These are phyloP conservation scores for Diacronema lutheri DNA, from an alignment of 78 protist species.

Conservation along the genomic window DNA sequence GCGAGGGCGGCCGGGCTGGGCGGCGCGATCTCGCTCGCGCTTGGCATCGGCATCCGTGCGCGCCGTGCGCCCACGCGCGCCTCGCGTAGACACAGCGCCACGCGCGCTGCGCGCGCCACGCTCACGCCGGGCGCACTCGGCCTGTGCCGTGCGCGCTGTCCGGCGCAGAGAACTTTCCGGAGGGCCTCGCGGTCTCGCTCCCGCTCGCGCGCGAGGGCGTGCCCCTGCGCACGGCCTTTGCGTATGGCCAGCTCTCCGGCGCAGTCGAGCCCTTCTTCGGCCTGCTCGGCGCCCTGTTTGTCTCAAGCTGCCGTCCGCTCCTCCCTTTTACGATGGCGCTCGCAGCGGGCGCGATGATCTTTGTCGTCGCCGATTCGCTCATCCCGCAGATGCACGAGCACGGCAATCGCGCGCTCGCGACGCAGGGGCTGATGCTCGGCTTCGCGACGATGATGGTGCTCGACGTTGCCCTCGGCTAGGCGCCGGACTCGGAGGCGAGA, in stretches of 20 bases:
- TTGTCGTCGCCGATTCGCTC: constrained; percentile 39
- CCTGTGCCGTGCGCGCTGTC: too few species aligned
- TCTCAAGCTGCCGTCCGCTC: not conserved
- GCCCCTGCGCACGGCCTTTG: not conserved
- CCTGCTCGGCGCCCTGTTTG: constrained; percentile 33
- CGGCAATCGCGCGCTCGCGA: constrained; percentile 12
- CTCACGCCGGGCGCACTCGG: too few species aligned
- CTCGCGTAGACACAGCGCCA: too few species aligned
- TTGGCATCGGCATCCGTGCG: constrained; percentile 46
- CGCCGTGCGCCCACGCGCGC: too few species aligned
- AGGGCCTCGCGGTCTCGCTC: constrained; percentile 48
- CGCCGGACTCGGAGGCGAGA: too few species aligned
- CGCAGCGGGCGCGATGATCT: constrained; percentile 58
- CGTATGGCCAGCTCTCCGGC: constrained; percentile 45
- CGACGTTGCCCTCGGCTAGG: constrained; percentile 50
- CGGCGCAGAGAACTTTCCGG: constrained; percentile 54
- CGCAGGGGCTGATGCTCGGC: constrained; percentile 25
- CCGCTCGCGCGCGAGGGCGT: constrained; percentile 51
- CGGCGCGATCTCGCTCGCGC: constrained; percentile 26
- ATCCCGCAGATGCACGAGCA: constrained; percentile 34
- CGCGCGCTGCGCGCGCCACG: too few species aligned
- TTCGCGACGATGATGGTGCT: constrained; percentile 51
- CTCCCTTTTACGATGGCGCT: constrained; percentile 49
- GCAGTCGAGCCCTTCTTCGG: constrained; percentile 51
- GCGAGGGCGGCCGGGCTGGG: not conserved